Evolutionary conservation across 441 rosid genomes (phyloP), one percentile per base, ranked within the genome.

Genomic region (Theobroma grandiflorum): DNA sequence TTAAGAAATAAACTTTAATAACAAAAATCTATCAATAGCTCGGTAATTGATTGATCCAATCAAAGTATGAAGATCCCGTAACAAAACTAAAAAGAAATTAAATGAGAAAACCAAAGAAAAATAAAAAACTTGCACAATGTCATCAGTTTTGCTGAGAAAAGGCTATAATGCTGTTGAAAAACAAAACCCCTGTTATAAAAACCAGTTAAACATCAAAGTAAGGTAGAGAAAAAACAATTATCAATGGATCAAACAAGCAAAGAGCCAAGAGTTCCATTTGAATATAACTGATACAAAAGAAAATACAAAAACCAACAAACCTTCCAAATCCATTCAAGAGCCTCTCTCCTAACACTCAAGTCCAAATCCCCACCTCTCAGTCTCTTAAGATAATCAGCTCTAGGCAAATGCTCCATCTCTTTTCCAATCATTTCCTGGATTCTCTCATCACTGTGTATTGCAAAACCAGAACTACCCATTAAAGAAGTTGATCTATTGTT

Each of bases 251-350:
- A 74, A 67, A 81, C 75, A 66, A 66, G 73, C 67, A 73, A 70
- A 62, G 47, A 22, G 2, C 37, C 70, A 78, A 71, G 12, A 75
- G 26, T 50, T 37, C 37, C 69, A 72, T 66, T 83, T 76, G 72
- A 82, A 62, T 15, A 72, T 68, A 74, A 65, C 52, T 2, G 26
- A 78, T 57, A 26, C 31, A 26, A 26, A 26, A 26, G 31, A 26
- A 26, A 26, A 26, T 68, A 55, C 50, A 38, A 33, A 35, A 35
- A 37, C 0, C 22, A 55, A 67, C 82, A 73, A 65, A 89, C 94
- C 94, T 89, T 89, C 74, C 70, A 81, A 86, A 90, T 88, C 94
- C 92, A 90, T 72, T 86, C 76, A 65, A 89, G 82, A 76, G 91
- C 91, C 74, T 87, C 87, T 68, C 81, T 87, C 79, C 86, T 86